Evolutionary conservation across 2,329 filamentous ascomycete species (phyloP), one percentile per base, ranked within the genome.

Genomic region (Bipolaris bicolor): DNA sequence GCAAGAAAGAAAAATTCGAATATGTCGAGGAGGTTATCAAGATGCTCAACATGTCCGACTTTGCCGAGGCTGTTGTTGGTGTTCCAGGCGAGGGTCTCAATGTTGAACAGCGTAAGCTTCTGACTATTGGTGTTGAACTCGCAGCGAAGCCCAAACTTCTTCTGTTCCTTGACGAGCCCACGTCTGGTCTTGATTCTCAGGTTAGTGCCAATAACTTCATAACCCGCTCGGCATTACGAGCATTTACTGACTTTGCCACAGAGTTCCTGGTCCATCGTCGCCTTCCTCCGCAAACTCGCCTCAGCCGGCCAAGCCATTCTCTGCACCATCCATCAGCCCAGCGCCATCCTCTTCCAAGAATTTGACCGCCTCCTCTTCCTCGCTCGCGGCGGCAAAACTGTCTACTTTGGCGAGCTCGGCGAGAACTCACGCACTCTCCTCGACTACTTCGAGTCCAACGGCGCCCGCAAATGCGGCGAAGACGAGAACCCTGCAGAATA

Each of bases 401-500:
- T 80, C 31, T 82, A 81, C 72, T 81, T 81, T 59, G 81, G 81
- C n/a, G 71, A 79, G 29, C 76, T 81, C 10, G 80, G 80, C 46
- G 56, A 78, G 22, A 76, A 79, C 58, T 79, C 78, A 0, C 64
- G 66, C 15, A 77, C 66, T 0, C 70, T 82, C 0, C 65, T 80
- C 2, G 64, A 78, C 40, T 81, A 82, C 72, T 92, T 93, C 57
- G 84, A 88, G 68, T 67, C 74, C 10, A 84, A 89, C 53, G 89
- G 89, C 4, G 87, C 85, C 1, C 79, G 84, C 3, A 75, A 78
- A 44, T 90, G 89, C 56, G 81, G 79, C 7, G 74, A 81, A 1
- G 81, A 86, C 0, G 88, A 89, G 58, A 92, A 92, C 64, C 89
- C 90, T 0, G 90, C 90, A 1, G 90, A 92, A 75, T 92, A 86